A percentile compares a stretch with the other conserved stretches of the same genome.
Conservation (phyloP, 1,284 basidiomycete species). For the Thecaphora thlaspeos region DNA sequence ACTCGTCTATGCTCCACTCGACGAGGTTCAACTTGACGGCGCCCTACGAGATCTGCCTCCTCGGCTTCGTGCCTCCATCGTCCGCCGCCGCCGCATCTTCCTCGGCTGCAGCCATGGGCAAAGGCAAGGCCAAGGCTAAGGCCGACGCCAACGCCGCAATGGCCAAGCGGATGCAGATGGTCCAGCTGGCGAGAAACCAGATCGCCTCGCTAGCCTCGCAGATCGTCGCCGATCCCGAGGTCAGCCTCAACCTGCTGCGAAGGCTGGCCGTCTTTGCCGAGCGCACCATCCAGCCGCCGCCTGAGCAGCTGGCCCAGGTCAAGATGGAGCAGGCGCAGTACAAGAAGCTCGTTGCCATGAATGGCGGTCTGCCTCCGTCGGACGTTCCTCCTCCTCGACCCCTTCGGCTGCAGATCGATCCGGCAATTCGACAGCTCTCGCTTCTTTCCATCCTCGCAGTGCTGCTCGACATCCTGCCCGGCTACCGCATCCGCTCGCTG, state of each 20-base stretch:
- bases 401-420: constrained; percentile 65
- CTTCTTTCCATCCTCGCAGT: constrained; percentile 88
- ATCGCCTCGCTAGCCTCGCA: constrained; percentile 53
- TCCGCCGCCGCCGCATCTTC: neutral
- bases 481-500: constrained; percentile 74
- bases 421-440: constrained; percentile 79
- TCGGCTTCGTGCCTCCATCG: constrained; percentile 1
- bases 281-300: constrained; percentile 20
- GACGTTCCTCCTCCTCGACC: constrained; percentile 59
- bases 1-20: constrained; percentile 36
- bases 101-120: constrained; percentile 17
- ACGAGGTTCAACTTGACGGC: constrained; percentile 43
- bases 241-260: constrained; percentile 47
- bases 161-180: constrained; percentile 9
- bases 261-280: constrained; percentile 41
- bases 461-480: constrained; percentile 90
- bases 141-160: constrained; percentile 1
- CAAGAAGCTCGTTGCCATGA: constrained; percentile 8
- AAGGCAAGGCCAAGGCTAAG: constrained; percentile 12
- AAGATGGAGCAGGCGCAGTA: constrained; percentile 42
- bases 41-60: constrained; percentile 42
- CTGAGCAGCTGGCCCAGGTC: constrained; percentile 24
- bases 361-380: constrained; percentile 4
- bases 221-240: constrained; percentile 51
- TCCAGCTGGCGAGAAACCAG: constrained; percentile 50